A percentile compares a stretch with the other conserved stretches of the same genome.
These are phyloP conservation scores for Scenedesmus sp. DNA, from an alignment of 163 green algal species.

Conservation along the genomic window DNA sequence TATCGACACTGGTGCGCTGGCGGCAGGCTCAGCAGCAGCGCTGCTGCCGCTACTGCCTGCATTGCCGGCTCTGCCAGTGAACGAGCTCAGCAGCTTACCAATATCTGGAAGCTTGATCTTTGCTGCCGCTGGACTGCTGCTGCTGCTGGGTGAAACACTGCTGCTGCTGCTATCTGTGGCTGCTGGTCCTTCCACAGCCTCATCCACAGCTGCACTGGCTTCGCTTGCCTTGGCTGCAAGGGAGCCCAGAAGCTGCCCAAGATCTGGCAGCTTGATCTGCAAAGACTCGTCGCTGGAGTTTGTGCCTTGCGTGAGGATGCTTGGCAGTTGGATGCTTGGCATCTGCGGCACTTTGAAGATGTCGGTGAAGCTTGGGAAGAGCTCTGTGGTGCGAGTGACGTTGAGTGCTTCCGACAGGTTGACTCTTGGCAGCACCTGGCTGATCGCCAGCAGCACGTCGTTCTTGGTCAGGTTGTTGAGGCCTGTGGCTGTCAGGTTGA, in stretches of 20 bases:
- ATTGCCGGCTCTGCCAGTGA: neutral
- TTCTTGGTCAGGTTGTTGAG: slow-evolving; percentile 51
- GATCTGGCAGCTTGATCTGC: slow-evolving; percentile 1
- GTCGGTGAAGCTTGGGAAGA: slow-evolving; percentile 29
- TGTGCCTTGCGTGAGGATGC: neutral
- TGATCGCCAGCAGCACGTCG: slow-evolving; percentile 45
- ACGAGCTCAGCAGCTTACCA: neutral
- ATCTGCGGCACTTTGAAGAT: slow-evolving; percentile 37
- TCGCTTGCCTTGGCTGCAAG: neutral
- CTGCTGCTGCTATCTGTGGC: neutral
- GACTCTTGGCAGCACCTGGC: slow-evolving; percentile 17
- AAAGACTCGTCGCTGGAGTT: neutral
- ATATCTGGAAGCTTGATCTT: slow-evolving; percentile 1
- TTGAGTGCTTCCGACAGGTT: slow-evolving; percentile 10
- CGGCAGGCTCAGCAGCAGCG: neutral
- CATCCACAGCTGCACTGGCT: neutral
- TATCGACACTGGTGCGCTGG: neutral
- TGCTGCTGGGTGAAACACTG: neutral
- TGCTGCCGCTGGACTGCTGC: neutral
- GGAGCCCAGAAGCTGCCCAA: neutral
- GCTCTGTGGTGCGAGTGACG: neutral
- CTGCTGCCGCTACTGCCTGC: slow-evolving; percentile 5
- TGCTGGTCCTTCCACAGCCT: neutral
- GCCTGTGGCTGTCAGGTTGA: slow-evolving; percentile 24
- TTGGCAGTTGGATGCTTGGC: slow-evolving; percentile 20